Evolutionary conservation across 2,329 filamentous ascomycete species (phyloP).

Genomic region (Penicillium polonicum): DNA sequence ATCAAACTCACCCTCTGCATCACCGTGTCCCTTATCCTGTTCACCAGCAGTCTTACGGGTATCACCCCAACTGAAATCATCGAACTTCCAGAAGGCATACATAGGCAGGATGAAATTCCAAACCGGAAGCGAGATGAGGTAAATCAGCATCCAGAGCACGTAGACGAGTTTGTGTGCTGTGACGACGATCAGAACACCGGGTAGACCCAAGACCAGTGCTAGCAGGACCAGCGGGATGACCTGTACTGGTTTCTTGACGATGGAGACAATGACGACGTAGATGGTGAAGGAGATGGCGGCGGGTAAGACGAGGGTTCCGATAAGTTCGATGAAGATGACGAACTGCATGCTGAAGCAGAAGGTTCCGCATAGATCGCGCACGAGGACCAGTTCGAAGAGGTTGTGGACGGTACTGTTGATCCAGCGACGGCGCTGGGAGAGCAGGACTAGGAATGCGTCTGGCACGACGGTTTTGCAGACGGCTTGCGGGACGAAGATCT

Average conservation of each 20-base stretch:
- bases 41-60: slow-evolving; percentile 93
- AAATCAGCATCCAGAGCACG: slow-evolving; percentile 95
- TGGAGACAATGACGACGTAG: slow-evolving; percentile 88
- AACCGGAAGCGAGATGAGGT: slow-evolving; percentile 84
- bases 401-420: slow-evolving; percentile 99
- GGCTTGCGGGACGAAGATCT: slow-evolving; percentile 96
- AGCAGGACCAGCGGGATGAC: slow-evolving; percentile 88
- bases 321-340: slow-evolving; percentile 89
- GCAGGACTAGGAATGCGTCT: slow-evolving; percentile 83
- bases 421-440: slow-evolving; percentile 95
- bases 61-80: slow-evolving; percentile 99
- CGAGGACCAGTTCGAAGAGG: slow-evolving; percentile 93
- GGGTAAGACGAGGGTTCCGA: slow-evolving; percentile 90
- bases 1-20: slow-evolving; percentile 94
- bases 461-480: slow-evolving; percentile 98
- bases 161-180: slow-evolving; percentile 93
- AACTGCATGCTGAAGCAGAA: slow-evolving; percentile 99
- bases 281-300: slow-evolving; percentile 96
- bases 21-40: slow-evolving; percentile 77
- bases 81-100: slow-evolving; percentile 99
- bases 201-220: slow-evolving; percentile 87
- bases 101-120: slow-evolving; percentile 96
- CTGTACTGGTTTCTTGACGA: slow-evolving; percentile 72
- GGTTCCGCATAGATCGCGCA: slow-evolving; percentile 93
- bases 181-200: slow-evolving; percentile 84